Evolutionary conservation across 176 grass and related monocot species (phyloP).

Genomic region (Eragrostis curvula): DNA sequence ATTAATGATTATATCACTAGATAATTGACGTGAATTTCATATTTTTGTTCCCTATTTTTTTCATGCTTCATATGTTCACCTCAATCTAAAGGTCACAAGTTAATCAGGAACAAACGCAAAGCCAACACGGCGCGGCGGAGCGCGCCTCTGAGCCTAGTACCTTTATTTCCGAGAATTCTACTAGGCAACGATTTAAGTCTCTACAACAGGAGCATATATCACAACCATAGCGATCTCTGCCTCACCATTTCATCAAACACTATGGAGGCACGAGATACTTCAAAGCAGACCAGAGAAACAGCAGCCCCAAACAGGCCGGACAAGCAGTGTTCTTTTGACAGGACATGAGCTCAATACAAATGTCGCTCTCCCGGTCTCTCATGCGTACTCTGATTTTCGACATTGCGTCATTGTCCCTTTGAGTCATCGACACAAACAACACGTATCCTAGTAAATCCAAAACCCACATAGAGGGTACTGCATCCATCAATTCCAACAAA

Average conservation of each 20-base stretch:
- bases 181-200: neutral
- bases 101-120: too few species aligned
- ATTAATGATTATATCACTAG: too few species aligned
- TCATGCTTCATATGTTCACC: too few species aligned
- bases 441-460: neutral
- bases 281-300: neutral
- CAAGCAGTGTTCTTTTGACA: neutral
- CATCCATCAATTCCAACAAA: neutral
- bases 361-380: too few species aligned
- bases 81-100: too few species aligned
- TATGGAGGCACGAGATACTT: neutral
- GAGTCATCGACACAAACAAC: neutral
- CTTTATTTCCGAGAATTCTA: neutral
- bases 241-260: conserved; percentile 1
- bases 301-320: neutral
- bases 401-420: neutral
- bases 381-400: neutral
- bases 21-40: too few species aligned
- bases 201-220: neutral
- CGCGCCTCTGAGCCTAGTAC: too few species aligned
- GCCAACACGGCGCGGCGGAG: too few species aligned
- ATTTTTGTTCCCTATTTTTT: too few species aligned
- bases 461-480: neutral
- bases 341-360: neutral
- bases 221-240: neutral